Evolutionary conservation across 306 rosid genomes (phyloP).

Genomic region (Gillenia trifoliata): DNA sequence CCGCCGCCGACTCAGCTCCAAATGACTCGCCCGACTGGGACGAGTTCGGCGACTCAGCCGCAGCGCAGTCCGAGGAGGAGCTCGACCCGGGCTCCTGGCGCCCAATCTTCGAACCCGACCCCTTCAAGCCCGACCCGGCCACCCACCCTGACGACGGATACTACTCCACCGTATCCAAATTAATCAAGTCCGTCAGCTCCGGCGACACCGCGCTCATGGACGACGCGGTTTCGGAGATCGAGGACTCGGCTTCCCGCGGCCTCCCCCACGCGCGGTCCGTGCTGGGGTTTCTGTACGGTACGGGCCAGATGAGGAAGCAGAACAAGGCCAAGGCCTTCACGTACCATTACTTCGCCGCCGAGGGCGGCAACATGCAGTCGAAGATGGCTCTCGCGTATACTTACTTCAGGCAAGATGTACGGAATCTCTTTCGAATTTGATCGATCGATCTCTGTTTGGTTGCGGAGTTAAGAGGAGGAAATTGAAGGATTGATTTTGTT

Average conservation of each 20-base stretch:
- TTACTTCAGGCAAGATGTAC: conserved; percentile 83
- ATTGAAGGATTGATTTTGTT: not conserved
- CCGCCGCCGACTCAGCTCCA: conserved; percentile 40
- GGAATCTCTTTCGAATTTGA: conserved; percentile 4
- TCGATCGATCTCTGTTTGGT: conserved; percentile 10
- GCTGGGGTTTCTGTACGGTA: conserved; percentile 66
- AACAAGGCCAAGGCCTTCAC: conserved; percentile 62
- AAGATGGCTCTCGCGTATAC: conserved; percentile 93
- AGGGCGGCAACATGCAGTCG: conserved; percentile 82
- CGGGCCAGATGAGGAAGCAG: conserved; percentile 69
- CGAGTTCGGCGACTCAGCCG: conserved; percentile 71
- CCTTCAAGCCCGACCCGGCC: conserved; percentile 17
- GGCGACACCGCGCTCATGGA: conserved; percentile 48
- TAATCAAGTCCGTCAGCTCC: conserved; percentile 47
- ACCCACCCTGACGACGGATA: conserved; percentile 36
- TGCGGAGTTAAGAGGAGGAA: not conserved
- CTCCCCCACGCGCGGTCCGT: conserved; percentile 65
- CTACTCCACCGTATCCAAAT: conserved; percentile 49
- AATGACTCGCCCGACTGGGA: conserved; percentile 80
- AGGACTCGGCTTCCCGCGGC: conserved; percentile 42
- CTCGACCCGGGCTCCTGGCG: conserved; percentile 97
- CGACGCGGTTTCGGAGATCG: conserved; percentile 61
- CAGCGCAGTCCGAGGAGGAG: conserved; percentile 61
- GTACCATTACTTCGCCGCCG: conserved; percentile 72
- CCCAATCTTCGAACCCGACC: conserved; percentile 71